phyloP scores from a whole-genome alignment of 371 early-diverging fungal genomes.

The Amoeboradix gromovi region DNA sequence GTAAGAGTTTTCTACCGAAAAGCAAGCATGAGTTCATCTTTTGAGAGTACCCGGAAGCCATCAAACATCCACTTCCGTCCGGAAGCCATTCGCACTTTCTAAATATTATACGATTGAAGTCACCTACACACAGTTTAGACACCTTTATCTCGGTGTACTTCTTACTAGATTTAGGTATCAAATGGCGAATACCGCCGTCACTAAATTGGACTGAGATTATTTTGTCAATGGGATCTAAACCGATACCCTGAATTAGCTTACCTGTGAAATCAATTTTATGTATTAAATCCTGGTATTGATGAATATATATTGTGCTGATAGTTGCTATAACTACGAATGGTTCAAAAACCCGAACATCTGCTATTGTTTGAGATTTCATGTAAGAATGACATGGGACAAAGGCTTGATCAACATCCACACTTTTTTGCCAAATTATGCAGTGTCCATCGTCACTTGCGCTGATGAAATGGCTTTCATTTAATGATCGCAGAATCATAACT shows the following conservation, averaged over 20 bases:
- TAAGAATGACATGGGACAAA: background rate
- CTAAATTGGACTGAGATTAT: background rate
- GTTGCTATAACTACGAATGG: background rate
- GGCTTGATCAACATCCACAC: background rate
- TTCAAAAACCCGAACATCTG: background rate
- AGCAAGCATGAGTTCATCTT: background rate
- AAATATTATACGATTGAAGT: background rate
- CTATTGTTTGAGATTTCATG: background rate
- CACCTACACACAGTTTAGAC: background rate
- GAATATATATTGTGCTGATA: background rate
- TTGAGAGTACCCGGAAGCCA: background rate
- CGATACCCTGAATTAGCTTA: background rate
- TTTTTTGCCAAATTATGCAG: background rate
- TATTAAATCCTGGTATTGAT: background rate
- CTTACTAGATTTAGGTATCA: background rate
- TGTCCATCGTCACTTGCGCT: background rate
- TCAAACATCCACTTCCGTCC: background rate
- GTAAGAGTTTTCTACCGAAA: background rate
- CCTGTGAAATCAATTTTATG: background rate
- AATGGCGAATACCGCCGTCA: background rate
- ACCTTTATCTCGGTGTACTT: background rate
- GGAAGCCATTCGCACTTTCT: background rate
- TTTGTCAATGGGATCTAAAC: background rate
- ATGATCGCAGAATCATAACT: background rate
- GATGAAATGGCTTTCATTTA: background rate